Evolutionary conservation across 2,329 filamentous ascomycete genomes (phyloP), one percentile per base, ranked within the genome.

Genomic region (Diaporthe australafricana): DNA sequence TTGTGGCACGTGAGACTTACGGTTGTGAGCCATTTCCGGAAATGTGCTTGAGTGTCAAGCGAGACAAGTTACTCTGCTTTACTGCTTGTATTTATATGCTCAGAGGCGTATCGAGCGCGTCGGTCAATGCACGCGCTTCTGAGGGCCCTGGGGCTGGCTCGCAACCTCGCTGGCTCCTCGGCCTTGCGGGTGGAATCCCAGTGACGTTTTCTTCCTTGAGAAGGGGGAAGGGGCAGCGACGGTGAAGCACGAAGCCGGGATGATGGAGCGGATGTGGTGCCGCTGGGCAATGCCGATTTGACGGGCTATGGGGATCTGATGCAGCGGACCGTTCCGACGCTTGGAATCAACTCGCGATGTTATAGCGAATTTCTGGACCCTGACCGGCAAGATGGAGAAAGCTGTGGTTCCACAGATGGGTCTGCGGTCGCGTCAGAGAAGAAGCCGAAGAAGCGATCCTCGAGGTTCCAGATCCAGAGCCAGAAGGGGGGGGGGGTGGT

Each of bases 1-100:
- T 70, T 32, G 32, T 20, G 27, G 56, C 17, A 35, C 40, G 6
- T 5, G n/a, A 27, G 20, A 62, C 70, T 60, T 72, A 73, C 72
- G 70, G 12, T 56, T 47, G 42, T 73, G 70, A 6, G 66, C 72
- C 70, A 73, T 73, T 42, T 70, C 50, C 27, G 25, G 30, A 70
- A 16, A 40, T 50, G 38, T 40, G 35, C 16, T 47, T 66, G 69
- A 47, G 48, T 56, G 32, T 50, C 25, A 11, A 53, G 40, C 27
- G 38, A 63, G 48, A 48, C 7, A 65, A 42, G 16, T 35, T 63
- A 20, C 22, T 63, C 32, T 25, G 32, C 30, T 52, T 14, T 40
- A 45, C 55, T 52, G 53, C 32, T 69, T 14, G 30, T 50, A 52
- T 57, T 60, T 69, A 69, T 69, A 52, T 16, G 56, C 42, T 50